Evolutionary conservation across 441 rosid species (phyloP), one percentile per base, ranked within the genome.

Genomic region (Jatropha podagrica): DNA sequence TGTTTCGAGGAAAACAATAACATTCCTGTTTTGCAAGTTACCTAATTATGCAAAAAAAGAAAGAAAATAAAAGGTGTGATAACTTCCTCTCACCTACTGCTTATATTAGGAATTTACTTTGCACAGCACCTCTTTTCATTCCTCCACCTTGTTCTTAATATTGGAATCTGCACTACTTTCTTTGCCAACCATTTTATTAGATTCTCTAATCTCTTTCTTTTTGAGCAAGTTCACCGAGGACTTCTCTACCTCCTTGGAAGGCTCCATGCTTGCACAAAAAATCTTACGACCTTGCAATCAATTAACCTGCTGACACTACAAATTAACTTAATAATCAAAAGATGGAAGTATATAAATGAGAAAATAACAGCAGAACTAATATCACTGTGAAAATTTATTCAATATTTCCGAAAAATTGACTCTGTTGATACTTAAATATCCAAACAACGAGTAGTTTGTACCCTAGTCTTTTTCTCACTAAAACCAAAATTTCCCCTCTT

Each of bases 191-290:
- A 69, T 17, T 15, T 79, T 48, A 51, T 72, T 76, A 7, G 65
- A 77, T 27, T 68, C 58, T 70, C 75, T 38, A 75, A 46, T 60
- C 58, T 65, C 38, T n/a, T 49, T 73, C 55, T 69, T 49, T 67
- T 6, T 37, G 12, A 55, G 73, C 40, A 70, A 66, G 26, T 64
- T 66, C 56, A 40, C 52, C 27, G 32, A 32, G 52, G 23, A 72
- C 46, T 9, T 23, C 27, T 49, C 27, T 51, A 59, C 38, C 71
- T 69, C 67, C 69, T 15, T 6, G 62, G 61, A 32, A 32, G 32
- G 32, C 3, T 48, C 70, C 41, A 12, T 26, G 42, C 20, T n/a
- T 68, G 58, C 37, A 58, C 11, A 32, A 68, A 68, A 68, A 48
- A 68, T 48, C 54, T 44, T 44, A 51, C 11, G 70, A 12, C 14